Evolutionary conservation across 2,329 filamentous ascomycete genomes (phyloP).

Genomic region (Claviceps humidiphila): DNA sequence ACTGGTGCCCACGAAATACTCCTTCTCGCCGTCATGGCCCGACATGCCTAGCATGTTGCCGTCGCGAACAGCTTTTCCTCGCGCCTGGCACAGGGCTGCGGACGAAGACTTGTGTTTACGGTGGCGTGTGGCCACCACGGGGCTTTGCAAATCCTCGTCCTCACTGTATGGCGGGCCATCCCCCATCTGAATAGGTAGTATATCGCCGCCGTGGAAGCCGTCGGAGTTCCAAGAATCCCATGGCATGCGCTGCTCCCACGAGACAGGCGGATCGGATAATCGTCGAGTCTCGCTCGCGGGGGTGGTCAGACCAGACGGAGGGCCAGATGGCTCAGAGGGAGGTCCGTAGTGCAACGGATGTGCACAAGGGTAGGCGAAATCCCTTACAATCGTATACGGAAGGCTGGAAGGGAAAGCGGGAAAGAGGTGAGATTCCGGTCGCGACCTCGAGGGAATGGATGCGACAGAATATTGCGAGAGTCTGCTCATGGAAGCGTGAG

Average conservation of each 20-base stretch:
- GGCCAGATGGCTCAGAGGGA: constrained; percentile 56
- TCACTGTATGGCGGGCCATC: constrained; percentile 91
- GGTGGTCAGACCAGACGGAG: constrained; percentile 70
- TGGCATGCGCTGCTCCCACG: constrained; percentile 57
- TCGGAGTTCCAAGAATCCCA: constrained; percentile 44
- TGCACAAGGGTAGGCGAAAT: constrained; percentile 78
- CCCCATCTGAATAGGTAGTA: constrained; percentile 71
- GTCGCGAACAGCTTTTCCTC: constrained; percentile 34
- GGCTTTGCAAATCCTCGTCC: constrained; percentile 87
- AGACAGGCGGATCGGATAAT: constrained; percentile 67
- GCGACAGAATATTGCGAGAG: constrained; percentile 71
- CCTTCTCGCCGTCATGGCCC: constrained; percentile 46
- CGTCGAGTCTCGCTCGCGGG: constrained; percentile 68
- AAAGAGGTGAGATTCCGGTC: constrained; percentile 70
- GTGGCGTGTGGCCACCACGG: constrained; percentile 73
- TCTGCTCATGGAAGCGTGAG: constrained; percentile 67
- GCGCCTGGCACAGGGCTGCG: constrained; percentile 29
- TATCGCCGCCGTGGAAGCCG: constrained; percentile 48
- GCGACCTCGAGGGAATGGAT: constrained; percentile 57
- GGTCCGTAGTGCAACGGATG: constrained; percentile 92
- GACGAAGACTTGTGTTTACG: constrained; percentile 69
- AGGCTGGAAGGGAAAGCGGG: constrained; percentile 76
- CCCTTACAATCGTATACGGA: constrained; percentile 78
- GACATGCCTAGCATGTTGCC: constrained; percentile 30
- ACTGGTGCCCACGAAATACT: constrained; percentile 53